Evolutionary conservation across 208 protist species (phyloP).

Genomic region (Crithidia thermophila): DNA sequence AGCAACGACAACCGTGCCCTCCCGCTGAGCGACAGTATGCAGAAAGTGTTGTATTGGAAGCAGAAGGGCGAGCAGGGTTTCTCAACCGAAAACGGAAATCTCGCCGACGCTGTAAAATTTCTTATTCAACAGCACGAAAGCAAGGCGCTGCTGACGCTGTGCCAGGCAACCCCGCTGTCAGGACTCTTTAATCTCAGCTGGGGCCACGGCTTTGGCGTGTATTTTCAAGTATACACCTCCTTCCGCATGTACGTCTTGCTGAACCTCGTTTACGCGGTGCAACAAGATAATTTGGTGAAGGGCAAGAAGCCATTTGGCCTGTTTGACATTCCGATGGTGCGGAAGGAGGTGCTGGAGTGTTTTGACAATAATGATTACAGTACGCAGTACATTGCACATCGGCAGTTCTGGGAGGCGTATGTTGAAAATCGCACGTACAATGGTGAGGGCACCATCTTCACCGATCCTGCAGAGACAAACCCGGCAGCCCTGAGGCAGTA

Average conservation of each 20-base stretch:
- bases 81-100: neutral
- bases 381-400: neutral
- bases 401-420: constrained; percentile 11
- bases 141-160: neutral
- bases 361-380: neutral
- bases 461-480: neutral
- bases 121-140: constrained; percentile 16
- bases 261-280: constrained; percentile 9
- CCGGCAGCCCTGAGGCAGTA: constrained; percentile 3
- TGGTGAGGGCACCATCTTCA: neutral
- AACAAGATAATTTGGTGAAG: neutral
- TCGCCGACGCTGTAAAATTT: constrained; percentile 15
- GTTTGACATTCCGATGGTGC: neutral
- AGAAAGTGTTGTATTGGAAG: neutral
- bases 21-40: neutral
- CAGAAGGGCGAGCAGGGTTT: neutral
- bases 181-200: constrained; percentile 4
- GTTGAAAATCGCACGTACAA: constrained; percentile 1
- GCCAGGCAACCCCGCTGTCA: neutral
- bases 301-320: neutral
- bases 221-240: neutral
- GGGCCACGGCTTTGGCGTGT: constrained; percentile 13
- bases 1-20: constrained; percentile 7
- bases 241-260: constrained; percentile 10
- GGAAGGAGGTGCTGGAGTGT: neutral